Evolutionary conservation across 176 grass and related monocot genomes (phyloP).

Genomic region (Zea luxurians): DNA sequence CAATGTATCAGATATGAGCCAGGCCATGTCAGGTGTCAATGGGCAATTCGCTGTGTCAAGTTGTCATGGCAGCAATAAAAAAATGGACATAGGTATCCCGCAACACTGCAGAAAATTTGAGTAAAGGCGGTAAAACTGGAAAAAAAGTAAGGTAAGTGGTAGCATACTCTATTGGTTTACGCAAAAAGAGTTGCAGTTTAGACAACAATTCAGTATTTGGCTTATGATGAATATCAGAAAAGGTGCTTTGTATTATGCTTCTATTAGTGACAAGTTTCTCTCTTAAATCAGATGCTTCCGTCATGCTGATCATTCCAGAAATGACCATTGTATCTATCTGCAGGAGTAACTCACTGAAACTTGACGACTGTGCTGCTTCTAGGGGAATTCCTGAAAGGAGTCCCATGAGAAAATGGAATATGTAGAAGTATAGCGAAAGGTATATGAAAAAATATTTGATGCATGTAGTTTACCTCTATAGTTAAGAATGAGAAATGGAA

Average conservation of each 20-base stretch:
- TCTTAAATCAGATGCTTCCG: constrained; percentile 54
- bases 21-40: not conserved
- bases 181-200: constrained; percentile 43
- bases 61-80: not conserved
- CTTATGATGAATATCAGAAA: constrained; percentile 44
- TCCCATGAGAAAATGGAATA: constrained; percentile 4
- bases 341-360: constrained; percentile 50
- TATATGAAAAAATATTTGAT: no score
- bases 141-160: not conserved
- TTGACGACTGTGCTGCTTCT: not conserved
- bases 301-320: constrained; percentile 41
- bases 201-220: constrained; percentile 47
- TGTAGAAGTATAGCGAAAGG: constrained; percentile 7
- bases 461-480: not conserved
- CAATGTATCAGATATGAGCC: not conserved
- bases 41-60: not conserved
- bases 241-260: constrained; percentile 31
- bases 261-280: constrained; percentile 48
- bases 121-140: not conserved
- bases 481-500: constrained; percentile 4
- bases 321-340: constrained; percentile 56
- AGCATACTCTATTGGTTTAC: constrained; percentile 50
- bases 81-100: not conserved
- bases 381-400: constrained; percentile 35
- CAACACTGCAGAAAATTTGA: not conserved